Conservation (phyloP, 2,329 filamentous ascomycete species). For the Penicillium verrucosum region DNA sequence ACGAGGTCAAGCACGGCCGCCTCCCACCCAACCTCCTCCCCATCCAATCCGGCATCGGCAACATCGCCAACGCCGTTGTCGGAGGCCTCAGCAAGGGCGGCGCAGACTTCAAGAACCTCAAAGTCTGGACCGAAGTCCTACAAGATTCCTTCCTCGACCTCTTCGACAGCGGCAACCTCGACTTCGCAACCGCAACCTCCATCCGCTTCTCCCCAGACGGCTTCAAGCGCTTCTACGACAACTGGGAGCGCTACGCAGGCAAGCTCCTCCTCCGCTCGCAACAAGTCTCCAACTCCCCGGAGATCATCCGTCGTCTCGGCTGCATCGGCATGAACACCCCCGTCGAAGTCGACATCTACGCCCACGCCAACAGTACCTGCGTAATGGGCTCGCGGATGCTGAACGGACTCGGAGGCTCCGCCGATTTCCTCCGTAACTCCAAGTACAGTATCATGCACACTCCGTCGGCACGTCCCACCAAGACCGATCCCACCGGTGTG, state of each 20-base stretch:
- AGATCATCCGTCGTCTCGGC: constrained; percentile 82
- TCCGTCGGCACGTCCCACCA: constrained; percentile 73
- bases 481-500: constrained; percentile 77
- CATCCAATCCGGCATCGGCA: constrained; percentile 84
- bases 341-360: constrained; percentile 91
- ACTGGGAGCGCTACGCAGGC: constrained; percentile 74
- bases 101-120: constrained; percentile 81
- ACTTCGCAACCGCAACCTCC: constrained; percentile 86
- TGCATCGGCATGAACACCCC: constrained; percentile 95
- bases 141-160: constrained; percentile 92
- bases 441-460: constrained; percentile 96
- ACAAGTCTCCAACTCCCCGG: constrained; percentile 82
- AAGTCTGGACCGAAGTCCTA: constrained; percentile 90
- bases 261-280: constrained; percentile 86
- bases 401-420: constrained; percentile 77
- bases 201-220: constrained; percentile 89
- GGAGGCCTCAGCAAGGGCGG: constrained; percentile 70
- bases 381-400: constrained; percentile 87
- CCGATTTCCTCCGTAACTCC: constrained; percentile 73
- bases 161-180: constrained; percentile 81
- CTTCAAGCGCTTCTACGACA: constrained; percentile 85
- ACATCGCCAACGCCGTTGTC: constrained; percentile 89
- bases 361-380: constrained; percentile 85
- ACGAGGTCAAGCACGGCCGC: constrained; percentile 75
- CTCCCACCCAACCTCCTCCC: constrained; percentile 74